Conservation (phyloP, 345 rosid genomes). For the Aquilaria yunnanensis region DNA sequence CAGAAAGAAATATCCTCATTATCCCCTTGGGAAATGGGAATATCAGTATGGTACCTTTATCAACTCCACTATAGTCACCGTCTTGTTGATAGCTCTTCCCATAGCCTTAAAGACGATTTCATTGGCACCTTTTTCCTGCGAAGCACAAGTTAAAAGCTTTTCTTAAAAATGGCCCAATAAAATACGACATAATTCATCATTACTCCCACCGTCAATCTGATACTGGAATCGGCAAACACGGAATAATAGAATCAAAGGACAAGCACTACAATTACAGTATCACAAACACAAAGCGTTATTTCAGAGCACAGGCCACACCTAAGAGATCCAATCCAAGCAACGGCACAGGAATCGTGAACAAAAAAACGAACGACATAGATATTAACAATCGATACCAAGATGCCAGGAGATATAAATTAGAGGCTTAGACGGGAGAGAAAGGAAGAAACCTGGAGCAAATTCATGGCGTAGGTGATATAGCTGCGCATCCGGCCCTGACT, state of each 20-base stretch:
- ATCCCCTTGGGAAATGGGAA: background rate
- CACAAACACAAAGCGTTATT: background rate
- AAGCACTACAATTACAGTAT: background rate
- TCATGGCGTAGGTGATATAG: slow-evolving; percentile 84
- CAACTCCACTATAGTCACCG: slow-evolving; percentile 87
- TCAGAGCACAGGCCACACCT: background rate
- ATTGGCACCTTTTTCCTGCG: slow-evolving; percentile 68
- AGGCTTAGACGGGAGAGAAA: background rate
- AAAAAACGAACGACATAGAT: background rate
- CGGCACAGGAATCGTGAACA: background rate
- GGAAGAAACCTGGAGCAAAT: slow-evolving; percentile 57
- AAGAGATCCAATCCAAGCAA: background rate
- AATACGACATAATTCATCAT: background rate
- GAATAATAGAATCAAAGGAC: background rate
- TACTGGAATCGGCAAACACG: no score
- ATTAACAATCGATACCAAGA: no score
- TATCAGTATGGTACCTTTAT: slow-evolving; percentile 46
- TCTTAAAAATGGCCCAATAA: background rate
- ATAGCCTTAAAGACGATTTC: slow-evolving; percentile 92
- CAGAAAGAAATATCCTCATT: background rate
- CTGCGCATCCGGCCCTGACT: slow-evolving; percentile 83
- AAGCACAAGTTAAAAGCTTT: background rate
- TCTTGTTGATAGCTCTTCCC: slow-evolving; percentile 98
- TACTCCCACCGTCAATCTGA: no score
- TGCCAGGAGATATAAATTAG: background rate